These are phyloP conservation scores for Yamadazyma songkhlaensis DNA, from an alignment of 1,139 yeast species.

Conservation along the genomic window DNA sequence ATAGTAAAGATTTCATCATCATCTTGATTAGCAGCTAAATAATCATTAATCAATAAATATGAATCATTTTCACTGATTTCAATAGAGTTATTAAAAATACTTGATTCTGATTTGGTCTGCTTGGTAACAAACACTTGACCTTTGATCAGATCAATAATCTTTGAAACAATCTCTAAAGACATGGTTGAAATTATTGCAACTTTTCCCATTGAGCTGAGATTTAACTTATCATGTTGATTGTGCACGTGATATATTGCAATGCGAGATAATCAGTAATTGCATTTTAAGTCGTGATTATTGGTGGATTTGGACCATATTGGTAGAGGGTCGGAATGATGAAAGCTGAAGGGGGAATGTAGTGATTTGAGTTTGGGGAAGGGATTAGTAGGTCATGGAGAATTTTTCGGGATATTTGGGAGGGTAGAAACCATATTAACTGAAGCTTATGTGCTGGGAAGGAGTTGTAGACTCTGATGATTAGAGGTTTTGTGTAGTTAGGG, in stretches of 20 bases:
- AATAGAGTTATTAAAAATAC: conserved; percentile 19
- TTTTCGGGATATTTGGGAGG: no score
- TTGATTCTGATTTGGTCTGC: conserved; percentile 44
- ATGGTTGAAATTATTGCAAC: background rate
- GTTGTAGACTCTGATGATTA: no score
- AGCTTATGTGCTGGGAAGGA: no score
- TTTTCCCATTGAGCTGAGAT: background rate
- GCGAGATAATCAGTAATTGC: background rate
- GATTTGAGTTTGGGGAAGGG: background rate
- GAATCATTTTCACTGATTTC: conserved; percentile 54
- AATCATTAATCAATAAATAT: conserved; percentile 39
- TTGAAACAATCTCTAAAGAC: conserved; percentile 17
- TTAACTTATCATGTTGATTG: conserved; percentile 2
- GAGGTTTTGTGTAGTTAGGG: no score
- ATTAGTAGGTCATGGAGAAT: background rate
- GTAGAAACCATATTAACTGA: no score
- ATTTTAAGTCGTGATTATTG: background rate
- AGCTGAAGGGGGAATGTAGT: background rate
- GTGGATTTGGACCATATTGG: background rate
- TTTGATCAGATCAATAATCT: conserved; percentile 18
- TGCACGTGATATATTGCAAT: conserved; percentile 6
- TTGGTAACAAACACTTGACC: conserved; percentile 42
- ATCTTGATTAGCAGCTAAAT: conserved; percentile 16
- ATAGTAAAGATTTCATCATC: conserved; percentile 44
- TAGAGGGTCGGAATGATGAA: background rate